Evolutionary conservation across 495 filamentous ascomycete genomes (phyloP), one percentile per base, ranked within the genome.

Genomic region (Monascus purpureus): DNA sequence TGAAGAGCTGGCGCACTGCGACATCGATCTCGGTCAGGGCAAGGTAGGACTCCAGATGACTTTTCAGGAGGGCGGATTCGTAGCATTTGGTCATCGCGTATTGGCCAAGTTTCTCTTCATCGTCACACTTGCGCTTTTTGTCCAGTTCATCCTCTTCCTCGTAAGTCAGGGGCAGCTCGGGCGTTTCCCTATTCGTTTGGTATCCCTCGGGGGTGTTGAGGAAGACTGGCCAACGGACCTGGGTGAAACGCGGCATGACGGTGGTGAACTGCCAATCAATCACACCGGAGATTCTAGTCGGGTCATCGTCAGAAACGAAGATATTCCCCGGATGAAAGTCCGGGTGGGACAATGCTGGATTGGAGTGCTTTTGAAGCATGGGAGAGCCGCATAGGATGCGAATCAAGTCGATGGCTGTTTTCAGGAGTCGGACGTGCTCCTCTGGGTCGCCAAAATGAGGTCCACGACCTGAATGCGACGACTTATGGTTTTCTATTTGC

Each of bases 311-410:
- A 1, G 31, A 38, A 6, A 55, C 46, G 38, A 46, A 57, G 17
- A 57, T 55, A 29, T 57, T 55, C 8, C 49, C 50, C 37, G 47
- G 35, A 31, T 57, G 50, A 19, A 54, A 41, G 26, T 57, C 50
- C 4, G 38, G 37, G 33, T 57, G 53, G 41, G 45, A 52, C 19
- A 57, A 27, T 4, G 27, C 41, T 13, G 39, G 40, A 28, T 39
- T 13, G 13, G 41, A 37, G 29, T 32, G 24, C 11, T 35, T 30
- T 14, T 31, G 24, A 3, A 37, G 28, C 7, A 25, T 19, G 26
- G 31, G 35, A 15, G 13, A 30, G 12, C 13, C 18, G 13, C 29
- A 26, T 6, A 43, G 30, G 5, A 32, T 30, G 3, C 36, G 29
- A 17, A 41, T 41, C 7, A 36, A n/a, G 8, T 38, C 8, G 37